Evolutionary conservation across 805 yeast genomes (phyloP).

Genomic region (Tetrapisispora iriomotensis): DNA sequence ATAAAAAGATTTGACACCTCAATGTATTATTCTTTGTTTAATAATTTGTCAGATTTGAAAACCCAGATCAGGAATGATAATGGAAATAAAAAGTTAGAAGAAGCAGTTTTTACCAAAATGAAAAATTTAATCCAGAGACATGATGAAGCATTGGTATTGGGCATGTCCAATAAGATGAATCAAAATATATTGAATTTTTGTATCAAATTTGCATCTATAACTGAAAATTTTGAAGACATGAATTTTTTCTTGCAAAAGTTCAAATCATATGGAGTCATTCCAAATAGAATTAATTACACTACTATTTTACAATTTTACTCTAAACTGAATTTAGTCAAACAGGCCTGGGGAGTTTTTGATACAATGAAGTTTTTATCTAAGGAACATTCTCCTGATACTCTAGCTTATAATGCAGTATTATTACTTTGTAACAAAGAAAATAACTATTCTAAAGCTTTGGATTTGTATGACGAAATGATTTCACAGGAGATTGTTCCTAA

Average conservation of each 20-base stretch:
- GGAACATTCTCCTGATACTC: constrained; percentile 54
- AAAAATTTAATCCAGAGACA: constrained; percentile 14
- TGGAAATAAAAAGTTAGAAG: neutral
- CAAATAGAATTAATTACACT: constrained; percentile 24
- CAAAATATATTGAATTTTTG: constrained; percentile 20
- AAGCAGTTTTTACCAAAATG: constrained; percentile 12
- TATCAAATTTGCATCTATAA: constrained; percentile 17
- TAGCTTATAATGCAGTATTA: constrained; percentile 64
- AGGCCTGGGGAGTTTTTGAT: constrained; percentile 68
- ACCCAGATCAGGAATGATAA: constrained; percentile 6
- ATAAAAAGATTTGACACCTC: constrained; percentile 5
- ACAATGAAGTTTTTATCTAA: constrained; percentile 73
- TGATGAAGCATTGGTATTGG: constrained; percentile 7
- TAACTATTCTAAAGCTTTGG: constrained; percentile 65
- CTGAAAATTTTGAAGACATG: constrained; percentile 14
- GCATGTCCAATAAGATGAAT: constrained; percentile 5
- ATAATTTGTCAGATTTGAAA: constrained; percentile 7
- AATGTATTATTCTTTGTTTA: constrained; percentile 22
- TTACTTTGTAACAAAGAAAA: constrained; percentile 51
- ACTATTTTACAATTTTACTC: constrained; percentile 23
- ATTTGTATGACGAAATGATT: constrained; percentile 63
- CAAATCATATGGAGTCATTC: constrained; percentile 18
- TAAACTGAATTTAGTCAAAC: constrained; percentile 16
- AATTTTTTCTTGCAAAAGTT: constrained; percentile 20
- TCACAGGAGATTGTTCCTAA: constrained; percentile 18